phyloP scores from a whole-genome alignment of 2,329 filamentous ascomycete species.

The Chaetomium globosum region DNA sequence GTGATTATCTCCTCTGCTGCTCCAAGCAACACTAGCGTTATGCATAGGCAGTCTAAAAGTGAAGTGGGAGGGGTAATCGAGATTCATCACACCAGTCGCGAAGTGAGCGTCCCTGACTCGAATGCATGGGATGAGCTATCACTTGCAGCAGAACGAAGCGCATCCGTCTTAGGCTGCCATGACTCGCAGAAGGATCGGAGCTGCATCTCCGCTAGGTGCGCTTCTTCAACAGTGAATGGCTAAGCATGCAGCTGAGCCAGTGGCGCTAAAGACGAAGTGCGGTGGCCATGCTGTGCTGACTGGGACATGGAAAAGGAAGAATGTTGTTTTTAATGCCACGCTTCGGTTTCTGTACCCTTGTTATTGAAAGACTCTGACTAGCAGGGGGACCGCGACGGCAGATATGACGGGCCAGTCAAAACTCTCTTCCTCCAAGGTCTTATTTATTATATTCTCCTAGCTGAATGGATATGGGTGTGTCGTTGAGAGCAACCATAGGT shows the following conservation, averaged over 20 bases:
- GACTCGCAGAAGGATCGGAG: constrained; percentile 7
- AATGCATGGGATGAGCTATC: not conserved
- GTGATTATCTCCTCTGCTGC: not conserved
- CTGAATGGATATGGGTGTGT: not conserved
- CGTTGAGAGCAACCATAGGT: constrained; percentile 9
- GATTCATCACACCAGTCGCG: not conserved
- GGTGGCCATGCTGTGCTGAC: not conserved
- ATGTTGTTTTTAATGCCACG: not conserved
- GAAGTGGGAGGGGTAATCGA: not conserved
- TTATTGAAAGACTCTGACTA: not conserved
- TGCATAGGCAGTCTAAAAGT: not conserved
- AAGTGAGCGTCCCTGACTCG: not conserved
- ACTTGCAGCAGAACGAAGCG: constrained; percentile 2
- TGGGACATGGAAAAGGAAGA: not conserved
- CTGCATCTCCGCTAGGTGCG: not conserved
- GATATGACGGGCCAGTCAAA: not conserved
- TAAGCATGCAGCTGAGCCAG: not conserved
- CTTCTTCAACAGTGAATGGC: not conserved
- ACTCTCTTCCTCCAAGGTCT: not conserved
- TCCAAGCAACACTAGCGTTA: not conserved
- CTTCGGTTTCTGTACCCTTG: not conserved
- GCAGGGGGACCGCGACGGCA: not conserved
- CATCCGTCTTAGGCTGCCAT: not conserved
- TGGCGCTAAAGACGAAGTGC: not conserved
- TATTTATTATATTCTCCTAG: no score